These are phyloP conservation scores for Solanum appendiculatum DNA, from an alignment of 257 asterid genomes.

Conservation along the genomic window DNA sequence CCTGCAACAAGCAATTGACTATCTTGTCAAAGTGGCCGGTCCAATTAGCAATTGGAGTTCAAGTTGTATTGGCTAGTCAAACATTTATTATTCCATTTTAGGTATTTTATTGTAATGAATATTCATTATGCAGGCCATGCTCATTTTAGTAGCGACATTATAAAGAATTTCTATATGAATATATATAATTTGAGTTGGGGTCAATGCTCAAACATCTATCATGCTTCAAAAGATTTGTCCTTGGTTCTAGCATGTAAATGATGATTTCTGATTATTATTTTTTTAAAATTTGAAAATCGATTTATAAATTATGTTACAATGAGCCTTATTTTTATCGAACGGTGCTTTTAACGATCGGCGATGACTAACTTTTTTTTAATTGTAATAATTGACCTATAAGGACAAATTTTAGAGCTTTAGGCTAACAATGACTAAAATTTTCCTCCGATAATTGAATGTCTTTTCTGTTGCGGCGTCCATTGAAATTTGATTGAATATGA, in stretches of 20 bases:
- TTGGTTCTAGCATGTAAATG: background rate
- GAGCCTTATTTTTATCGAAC: background rate
- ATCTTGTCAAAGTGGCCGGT: background rate
- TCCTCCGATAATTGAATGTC: background rate
- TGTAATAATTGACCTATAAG: background rate
- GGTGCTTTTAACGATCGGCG: background rate
- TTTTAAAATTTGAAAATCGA: background rate
- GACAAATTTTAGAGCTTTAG: too few relatives aligned
- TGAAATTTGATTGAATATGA: background rate
- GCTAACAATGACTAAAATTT: background rate
- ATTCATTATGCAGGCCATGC: background rate
- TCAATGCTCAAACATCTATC: background rate
- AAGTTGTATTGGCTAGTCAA: background rate
- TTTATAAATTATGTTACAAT: too few relatives aligned
- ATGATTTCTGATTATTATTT: background rate
- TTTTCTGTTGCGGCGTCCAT: background rate
- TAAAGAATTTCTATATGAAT: background rate
- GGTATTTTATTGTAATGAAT: background rate
- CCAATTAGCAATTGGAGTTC: background rate
- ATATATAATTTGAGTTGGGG: rapidly evolving
- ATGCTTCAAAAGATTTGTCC: background rate
- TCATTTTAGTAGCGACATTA: background rate
- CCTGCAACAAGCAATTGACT: background rate
- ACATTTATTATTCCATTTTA: background rate
- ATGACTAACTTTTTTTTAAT: background rate